Evolutionary conservation across 1,284 basidiomycete species (phyloP), one percentile per base, ranked within the genome.

Genomic region (Ustilago curta): DNA sequence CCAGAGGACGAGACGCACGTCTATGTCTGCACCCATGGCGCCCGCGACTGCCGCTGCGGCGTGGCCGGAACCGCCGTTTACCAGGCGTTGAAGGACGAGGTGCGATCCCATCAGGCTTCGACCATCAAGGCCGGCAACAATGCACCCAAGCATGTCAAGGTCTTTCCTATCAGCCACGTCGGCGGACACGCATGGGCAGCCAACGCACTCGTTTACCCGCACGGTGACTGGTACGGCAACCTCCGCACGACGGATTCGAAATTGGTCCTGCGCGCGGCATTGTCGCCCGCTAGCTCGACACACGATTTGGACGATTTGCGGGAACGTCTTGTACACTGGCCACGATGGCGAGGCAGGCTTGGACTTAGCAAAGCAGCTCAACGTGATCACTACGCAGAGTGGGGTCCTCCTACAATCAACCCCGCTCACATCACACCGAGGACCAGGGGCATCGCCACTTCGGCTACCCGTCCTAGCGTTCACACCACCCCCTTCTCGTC

Each of bases 1-100:
- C 32, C 18, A 4, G 27, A 37, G 1, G 70, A 73, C 23, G 77
- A 80, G 54, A 69, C 78, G 0, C 81, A 85, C 55, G 74, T 85
- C 55, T 85, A 80, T 49, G 79, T 85, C 39, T 85, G 85, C 69
- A 84, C 83, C 1, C 85, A 86, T 45, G 81, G 81, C 25, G 67
- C 70, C 0, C 70, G 85, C 16, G 85, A 86, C 50, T 86, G 85
- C 59, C 79, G 84, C 3, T 86, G 85, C 53, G 84, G 83, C 21
- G 81, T 85, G 23, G 77, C 83, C 3, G 85, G 85, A 16, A 69
- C 70, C 8, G 78, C 79, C 5, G 66, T 86, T 14, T 75, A 76
- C 47, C 59, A 83, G 1, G 71, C 79, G 0, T 59, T 86, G 11
- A 59, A 77, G 5, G 39, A 57, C 2, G 75, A 82, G 39, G 67